Evolutionary conservation across 164 flowering plant genomes (phyloP).

Genomic region (Umbilicus rupestris): DNA sequence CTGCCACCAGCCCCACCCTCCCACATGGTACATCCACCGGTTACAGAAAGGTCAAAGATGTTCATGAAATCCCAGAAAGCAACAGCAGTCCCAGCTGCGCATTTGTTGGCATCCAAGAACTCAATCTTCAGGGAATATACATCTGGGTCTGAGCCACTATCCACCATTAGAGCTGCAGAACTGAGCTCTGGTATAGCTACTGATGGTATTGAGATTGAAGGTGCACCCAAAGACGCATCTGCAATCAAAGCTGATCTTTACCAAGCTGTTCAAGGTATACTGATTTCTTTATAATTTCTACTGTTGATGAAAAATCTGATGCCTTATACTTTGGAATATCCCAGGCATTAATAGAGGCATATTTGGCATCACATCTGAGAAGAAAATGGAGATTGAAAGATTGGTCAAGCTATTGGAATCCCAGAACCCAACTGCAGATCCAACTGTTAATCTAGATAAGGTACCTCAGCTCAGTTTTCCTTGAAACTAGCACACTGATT

Average conservation of each 20-base stretch:
- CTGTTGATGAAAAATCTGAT: background rate
- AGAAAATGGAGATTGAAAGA: constrained; percentile 62
- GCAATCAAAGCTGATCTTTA: constrained; percentile 45
- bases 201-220: constrained; percentile 11
- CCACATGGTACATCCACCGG: constrained; percentile 21
- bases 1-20: constrained; percentile 29
- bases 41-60: constrained; percentile 14
- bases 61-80: constrained; percentile 17
- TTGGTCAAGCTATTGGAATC: constrained; percentile 56
- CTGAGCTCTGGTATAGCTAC: constrained; percentile 27
- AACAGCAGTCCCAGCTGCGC: constrained; percentile 19
- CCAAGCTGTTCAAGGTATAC: constrained; percentile 42
- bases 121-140: constrained; percentile 12
- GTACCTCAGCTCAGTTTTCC: constrained; percentile 18
- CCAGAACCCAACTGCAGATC: constrained; percentile 74
- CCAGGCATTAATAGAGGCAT: constrained; percentile 83
- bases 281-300: constrained; percentile 5
- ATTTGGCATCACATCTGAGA: constrained; percentile 67
- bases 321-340: background rate
- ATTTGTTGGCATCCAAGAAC: constrained; percentile 14
- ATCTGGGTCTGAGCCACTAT: constrained; percentile 21
- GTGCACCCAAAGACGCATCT: constrained; percentile 13
- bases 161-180: constrained; percentile 31
- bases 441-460: constrained; percentile 54
- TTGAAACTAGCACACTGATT: too few species aligned